Base-by-base conservation (phyloP, 2,329 filamentous ascomycete genomes). In the Dactylellina leptospora region DNA sequence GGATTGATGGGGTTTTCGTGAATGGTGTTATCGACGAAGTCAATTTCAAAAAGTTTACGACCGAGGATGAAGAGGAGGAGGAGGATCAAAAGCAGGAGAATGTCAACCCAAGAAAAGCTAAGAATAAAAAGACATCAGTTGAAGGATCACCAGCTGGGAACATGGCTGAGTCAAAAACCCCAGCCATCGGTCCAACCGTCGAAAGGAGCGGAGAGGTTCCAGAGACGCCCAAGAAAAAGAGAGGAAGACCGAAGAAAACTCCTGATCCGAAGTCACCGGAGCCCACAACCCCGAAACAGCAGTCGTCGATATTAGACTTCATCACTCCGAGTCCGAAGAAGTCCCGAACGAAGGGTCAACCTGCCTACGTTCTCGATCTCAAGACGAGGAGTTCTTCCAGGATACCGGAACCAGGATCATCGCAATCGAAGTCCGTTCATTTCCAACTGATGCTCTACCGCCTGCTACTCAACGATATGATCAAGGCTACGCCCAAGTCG, bases 401-500 rank as follows among this genome's bases (percentile, higher is more conserved):
- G 1, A 78, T 91, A 1, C 92, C 1, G 83, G 85, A 0, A 86
- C 87, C 20, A 4, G 60, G 61, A 33, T 61, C 61, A 82, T 76
- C 86, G 0, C 85, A 88, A 0, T 83, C 91, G 45, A 86, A 90
- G 9, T 91, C 91, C 0, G 91, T 92, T 0, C 87, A 89, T 76
- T 88, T 97, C 71, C 95, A 99, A 78, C 83, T 97, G 0, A 92
- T 96, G 80, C 82, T 97, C 0, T 99, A 97, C 78, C 92, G 93
- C 75, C 88, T 88, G 23, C 87, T 97, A 58, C 83, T 99, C n/a
- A 86, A 88, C 8, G 84, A 88, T 1, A 86, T 97, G 76, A 90
- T 89, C 0, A 72, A 59, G 47, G 84, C 86, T 0, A 88, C 88
- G 53, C 84, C 85, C 5, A 83, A 96, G 0, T 86, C 92, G 63